These are phyloP conservation scores for Astraeus odoratus DNA, from an alignment of 768 basidiomycete genomes.

Conservation along the genomic window DNA sequence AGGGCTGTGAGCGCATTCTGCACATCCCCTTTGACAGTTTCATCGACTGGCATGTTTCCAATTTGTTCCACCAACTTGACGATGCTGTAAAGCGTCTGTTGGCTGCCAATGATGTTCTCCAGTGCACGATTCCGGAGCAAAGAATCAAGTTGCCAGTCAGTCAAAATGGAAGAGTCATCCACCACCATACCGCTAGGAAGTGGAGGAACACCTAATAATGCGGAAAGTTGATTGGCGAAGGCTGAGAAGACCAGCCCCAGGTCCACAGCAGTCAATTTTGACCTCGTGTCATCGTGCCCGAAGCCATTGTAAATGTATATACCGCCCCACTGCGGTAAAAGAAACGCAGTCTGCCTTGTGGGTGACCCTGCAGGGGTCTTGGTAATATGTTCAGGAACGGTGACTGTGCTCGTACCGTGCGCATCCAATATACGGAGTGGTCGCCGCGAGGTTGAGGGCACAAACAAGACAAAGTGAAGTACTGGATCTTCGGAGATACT, in stretches of 20 bases:
- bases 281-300: slow-evolving; percentile 15
- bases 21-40: slow-evolving; percentile 69
- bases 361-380: slow-evolving; percentile 33
- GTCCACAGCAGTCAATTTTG: slow-evolving; percentile 29
- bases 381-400: slow-evolving; percentile 7
- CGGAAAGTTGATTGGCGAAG: slow-evolving; percentile 66
- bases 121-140: slow-evolving; percentile 61
- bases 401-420: slow-evolving; percentile 33
- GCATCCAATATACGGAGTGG: slow-evolving; percentile 63
- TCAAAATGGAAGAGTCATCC: slow-evolving; percentile 29
- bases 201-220: slow-evolving; percentile 74
- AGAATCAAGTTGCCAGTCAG: slow-evolving; percentile 78
- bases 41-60: slow-evolving; percentile 85
- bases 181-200: slow-evolving; percentile 44
- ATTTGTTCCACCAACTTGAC: slow-evolving; percentile 80
- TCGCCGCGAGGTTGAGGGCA: slow-evolving; percentile 63
- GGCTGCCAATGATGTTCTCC: slow-evolving; percentile 61
- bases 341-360: slow-evolving; percentile 60
- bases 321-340: slow-evolving; percentile 92
- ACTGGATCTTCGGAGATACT: slow-evolving; percentile 92
- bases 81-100: slow-evolving; percentile 78
- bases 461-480: slow-evolving; percentile 84
- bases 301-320: slow-evolving; percentile 71
- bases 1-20: slow-evolving; percentile 63
- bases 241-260: slow-evolving; percentile 50